Base-by-base conservation (phyloP, 208 protist species). In the Acanthamoeba healyi region DNA sequence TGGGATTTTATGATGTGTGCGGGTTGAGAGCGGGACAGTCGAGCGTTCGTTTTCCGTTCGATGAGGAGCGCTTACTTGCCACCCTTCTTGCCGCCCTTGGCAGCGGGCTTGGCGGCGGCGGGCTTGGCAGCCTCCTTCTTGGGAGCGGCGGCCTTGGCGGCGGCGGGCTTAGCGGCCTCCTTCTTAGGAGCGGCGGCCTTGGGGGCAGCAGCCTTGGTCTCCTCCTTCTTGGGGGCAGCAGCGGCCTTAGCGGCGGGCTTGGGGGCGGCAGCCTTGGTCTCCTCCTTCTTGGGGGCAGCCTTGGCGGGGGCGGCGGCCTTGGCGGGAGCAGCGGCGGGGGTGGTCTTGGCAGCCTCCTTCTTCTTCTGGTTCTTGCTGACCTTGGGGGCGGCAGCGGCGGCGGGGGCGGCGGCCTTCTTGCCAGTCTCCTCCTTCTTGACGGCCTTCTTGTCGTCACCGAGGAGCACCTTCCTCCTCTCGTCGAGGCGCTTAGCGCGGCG, bases 361-460 rank as follows among this genome's bases (percentile, higher is more conserved):
- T 77, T 77, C 67, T 77, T 77, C 67, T 77, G 67, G 67, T 77
- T 77, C 67, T 77, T 77, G 67, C 67, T 15, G 67, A 77, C 67
- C 67, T 77, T 77, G 67, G 67, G 36, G 46, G 81, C 42, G 22
- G 54, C 81, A 17, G 81, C 81, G 32, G 81, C 81, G 32, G 81
- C 81, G 36, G 81, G 51, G 81, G 81, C 81, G 34, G 46, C 54
- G 17, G 81, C 81, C 34, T 36, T 44, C 29, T 29, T 24, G 49
- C 29, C 82, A 51, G 82, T 36, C 67, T 77, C 38, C 63, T 94
- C 46, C 89, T 94, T 81, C 89, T 94, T 94, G 44, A 54, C 70
- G 54, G 51, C 70, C 44, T 81, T 49, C 79, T 87, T 61, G 46
- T 87, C 49, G 2, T 87, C 49, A 29, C 56, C 84, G 38, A 34